Base-by-base conservation (phyloP, 2,329 filamentous ascomycete genomes). In the Beauveria varroae region DNA sequence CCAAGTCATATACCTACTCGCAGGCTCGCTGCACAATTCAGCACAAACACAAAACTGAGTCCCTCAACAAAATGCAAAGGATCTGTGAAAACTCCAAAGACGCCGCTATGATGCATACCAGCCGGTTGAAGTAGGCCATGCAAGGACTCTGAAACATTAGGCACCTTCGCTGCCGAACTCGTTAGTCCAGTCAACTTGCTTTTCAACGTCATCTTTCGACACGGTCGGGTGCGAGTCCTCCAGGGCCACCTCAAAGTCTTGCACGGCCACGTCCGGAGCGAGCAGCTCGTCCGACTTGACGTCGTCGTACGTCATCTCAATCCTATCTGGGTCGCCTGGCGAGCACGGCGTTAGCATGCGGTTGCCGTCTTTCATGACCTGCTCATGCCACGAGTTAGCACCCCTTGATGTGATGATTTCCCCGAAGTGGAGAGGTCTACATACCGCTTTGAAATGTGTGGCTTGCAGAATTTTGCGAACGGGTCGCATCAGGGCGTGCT, bases 401-500 rank as follows among this genome's bases (percentile, higher is more conserved):
- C 43, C 12, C 12, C 46, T 26, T 12, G 10, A 9, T 20, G 10
- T 14, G 44, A 46, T 20, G 7, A 6, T 6, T 22, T 3, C 22
- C 28, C 18, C 26, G 3, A 3, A 30, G 18, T 9, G 30, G 20
- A 9, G 6, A 30, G 14, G 14, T 5, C 5, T 12, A 51, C 77
- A 50, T 79, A 93, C 93, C 79, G 90, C 88, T 75, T 97, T 97
- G 77, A 98, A 99, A 78, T 99, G 95, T 58, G 95, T 99, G 20
- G 95, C 93, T 65, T 93, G 96, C 74, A 98, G 88, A 67, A 99
- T 98, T 76, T 97, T 96, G 64, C 95, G 84, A 64, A 99, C 90
- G 1, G 95, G 96, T 71, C 97, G 92, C 95, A 99, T 99, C 44
- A 99, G 79, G 1, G 95, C 95, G 72, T 96, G 90, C 74, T 99